phyloP scores from a whole-genome alignment of 306 rosid species.

The Medicago arabica region DNA sequence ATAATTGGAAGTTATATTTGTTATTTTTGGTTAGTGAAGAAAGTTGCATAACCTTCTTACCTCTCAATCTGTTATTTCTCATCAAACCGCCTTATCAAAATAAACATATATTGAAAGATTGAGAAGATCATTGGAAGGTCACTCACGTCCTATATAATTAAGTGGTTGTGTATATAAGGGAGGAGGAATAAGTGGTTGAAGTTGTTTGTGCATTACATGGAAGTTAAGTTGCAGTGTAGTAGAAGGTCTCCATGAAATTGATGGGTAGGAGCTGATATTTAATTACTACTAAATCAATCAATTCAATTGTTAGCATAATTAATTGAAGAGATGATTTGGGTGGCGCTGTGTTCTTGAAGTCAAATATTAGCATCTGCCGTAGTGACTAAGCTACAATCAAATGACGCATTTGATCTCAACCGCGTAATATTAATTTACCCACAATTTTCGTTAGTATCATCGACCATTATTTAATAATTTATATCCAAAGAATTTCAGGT shows the following conservation, averaged over 20 bases:
- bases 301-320: background rate
- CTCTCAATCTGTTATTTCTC: no score
- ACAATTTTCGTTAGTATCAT: background rate
- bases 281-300: background rate
- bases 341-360: background rate
- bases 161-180: no score
- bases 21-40: no score
- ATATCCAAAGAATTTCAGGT: background rate
- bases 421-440: background rate
- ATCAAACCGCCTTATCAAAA: background rate
- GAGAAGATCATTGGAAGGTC: background rate
- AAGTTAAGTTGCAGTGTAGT: background rate
- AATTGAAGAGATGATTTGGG: background rate
- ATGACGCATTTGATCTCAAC: slow-evolving; percentile 1
- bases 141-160: no score
- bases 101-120: background rate
- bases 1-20: no score
- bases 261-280: background rate
- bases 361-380: background rate
- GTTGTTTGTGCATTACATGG: slow-evolving; percentile 11
- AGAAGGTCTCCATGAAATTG: slow-evolving; percentile 10
- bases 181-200: slow-evolving; percentile 2
- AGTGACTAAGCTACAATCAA: background rate
- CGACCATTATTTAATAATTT: background rate
- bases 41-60: no score